Evolutionary conservation across 2,329 filamentous ascomycete species (phyloP), one percentile per base, ranked within the genome.

Genomic region (Ophiostoma australiae): DNA sequence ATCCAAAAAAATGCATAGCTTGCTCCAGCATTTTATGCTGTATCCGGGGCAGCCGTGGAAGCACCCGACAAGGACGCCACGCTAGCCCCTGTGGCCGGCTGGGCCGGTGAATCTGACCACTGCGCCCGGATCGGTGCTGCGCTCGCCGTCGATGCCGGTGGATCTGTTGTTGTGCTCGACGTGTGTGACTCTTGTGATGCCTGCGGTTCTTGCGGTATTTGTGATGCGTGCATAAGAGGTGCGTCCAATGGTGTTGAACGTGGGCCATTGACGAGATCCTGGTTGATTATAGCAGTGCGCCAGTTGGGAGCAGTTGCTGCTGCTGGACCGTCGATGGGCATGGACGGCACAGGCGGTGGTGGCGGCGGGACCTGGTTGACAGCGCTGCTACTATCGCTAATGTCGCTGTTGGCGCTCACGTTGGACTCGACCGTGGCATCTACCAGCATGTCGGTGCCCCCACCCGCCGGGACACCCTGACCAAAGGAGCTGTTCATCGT

Each of bases 11-110:
- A 39, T 11, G 27, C 37, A 39, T 39, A 10, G 37, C 13, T 11
- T 2, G 13, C 37, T 39, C 10, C 37, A 48, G 7, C 17, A n/a
- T 7, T 20, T 4, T n/a, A 17, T 20, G 44, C 6, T 0, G 44
- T 31, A 31, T 20, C 13, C 11, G 23, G 11, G n/a, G 33, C 7
- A 8, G 39, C 11, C 7, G n/a, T 23, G 73, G 70, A 2, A 17
- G 66, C 23, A 11, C 66, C 66, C 37, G 37, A 41, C 66, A 67
- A 4, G 7, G 66, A 67, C 66, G 66, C 66, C 15, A n/a, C n/a
- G 39, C 66, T 67, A 13, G 66, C 66, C 39, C n/a, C 66, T n/a
- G 73, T 71, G 69, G 69, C 58, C 71, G 63, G 70, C 72, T 72
- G 58, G 65, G 67, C 35, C 63, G 71, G 17, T 39, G 63, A 17